Percentiles rank a stretch among this genome's conserved stretches.
Conservation (phyloP, 169 alveolate species). For the Plasmodium gallinaceum region DNA sequence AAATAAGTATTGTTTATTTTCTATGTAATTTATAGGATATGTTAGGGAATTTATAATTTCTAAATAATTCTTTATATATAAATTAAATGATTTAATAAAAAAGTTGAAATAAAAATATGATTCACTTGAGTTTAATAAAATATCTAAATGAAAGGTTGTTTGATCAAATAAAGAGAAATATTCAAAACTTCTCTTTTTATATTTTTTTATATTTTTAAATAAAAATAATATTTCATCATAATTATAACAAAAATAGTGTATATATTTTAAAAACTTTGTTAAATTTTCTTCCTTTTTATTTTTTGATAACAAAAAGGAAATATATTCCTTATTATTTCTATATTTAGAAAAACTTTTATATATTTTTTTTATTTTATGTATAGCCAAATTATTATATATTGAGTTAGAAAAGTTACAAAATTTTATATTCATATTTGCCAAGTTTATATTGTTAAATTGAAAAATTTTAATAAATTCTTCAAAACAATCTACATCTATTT, state of each 20-base stretch:
- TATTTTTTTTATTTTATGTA: slow-evolving; percentile 43
- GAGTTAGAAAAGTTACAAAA: slow-evolving; percentile 13
- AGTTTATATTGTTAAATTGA: slow-evolving; percentile 24
- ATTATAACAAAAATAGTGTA: slow-evolving; percentile 57
- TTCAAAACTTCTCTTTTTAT: slow-evolving; percentile 54
- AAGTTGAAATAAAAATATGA: slow-evolving; percentile 63
- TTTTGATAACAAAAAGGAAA: not conserved
- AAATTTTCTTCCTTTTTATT: not conserved
- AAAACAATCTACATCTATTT: slow-evolving; percentile 11
- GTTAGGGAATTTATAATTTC: slow-evolving; percentile 32
- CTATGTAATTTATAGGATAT: slow-evolving; percentile 38
- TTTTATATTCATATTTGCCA: slow-evolving; percentile 18
- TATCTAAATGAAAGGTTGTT: slow-evolving; percentile 71
- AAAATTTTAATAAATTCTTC: slow-evolving; percentile 44
- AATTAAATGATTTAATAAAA: slow-evolving; percentile 55
- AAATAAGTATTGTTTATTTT: slow-evolving; percentile 53
- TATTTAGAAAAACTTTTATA: slow-evolving; percentile 34
- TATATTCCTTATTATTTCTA: slow-evolving; percentile 24
- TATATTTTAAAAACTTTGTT: not conserved
- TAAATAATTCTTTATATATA: slow-evolving; percentile 37
- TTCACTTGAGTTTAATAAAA: slow-evolving; percentile 58
- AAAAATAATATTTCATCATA: slow-evolving; percentile 26
- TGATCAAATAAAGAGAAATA: slow-evolving; percentile 56
- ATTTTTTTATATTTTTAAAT: slow-evolving; percentile 65
- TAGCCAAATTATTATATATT: slow-evolving; percentile 24